Base-by-base conservation (phyloP, 1,284 basidiomycete genomes). In the Apiotrichum laibachii region DNA sequence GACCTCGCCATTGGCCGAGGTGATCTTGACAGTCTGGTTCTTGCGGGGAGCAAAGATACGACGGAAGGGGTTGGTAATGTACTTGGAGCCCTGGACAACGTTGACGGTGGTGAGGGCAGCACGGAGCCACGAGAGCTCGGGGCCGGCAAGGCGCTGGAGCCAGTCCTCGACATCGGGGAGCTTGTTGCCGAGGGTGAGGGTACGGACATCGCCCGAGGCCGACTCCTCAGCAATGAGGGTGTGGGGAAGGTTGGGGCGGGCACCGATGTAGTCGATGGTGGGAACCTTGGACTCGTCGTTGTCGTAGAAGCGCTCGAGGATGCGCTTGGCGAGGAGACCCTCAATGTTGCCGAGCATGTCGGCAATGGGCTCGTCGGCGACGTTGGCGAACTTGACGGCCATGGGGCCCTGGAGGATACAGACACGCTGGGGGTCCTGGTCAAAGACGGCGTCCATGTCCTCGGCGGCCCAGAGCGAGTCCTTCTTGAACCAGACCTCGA, bases 401-500 rank as follows among this genome's bases (percentile, higher is more conserved):
- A 99, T 88, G 13, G 96, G 95, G 34, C 96, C 95, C 79, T 97
- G 94, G 52, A 99, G 85, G 70, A 99, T 96, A 76, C 92, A 96
- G 42, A 99, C 94, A 67, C 96, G 88, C 79, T 99, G 91, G 35
- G 95, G 91, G 77, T 97, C 94, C 80, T 94, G 92, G 79, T 97
- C 96, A 70, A 98, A 94, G 44, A 99, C 92, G 16, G 93, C 95
- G 66, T 99, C 95, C 68, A 99, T 92, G 75, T 99, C 95, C 79
- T 99, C 96, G 8, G 93, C 89, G 48, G 92, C 90, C 95, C 95
- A 98, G 8, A 98, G 85, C 18, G 94, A 97, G 78, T 97, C 94
- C 90, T 96, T 96, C 84, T 97, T 97, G 82, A 97, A 97, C 92
- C 94, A 97, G 56, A 97, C 92, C 77, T 95, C 92, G 75, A 99